A percentile compares a stretch with the other conserved stretches of the same genome.
phyloP scores from a whole-genome alignment of 1,139 yeast genomes.

The Candida smagusa region DNA sequence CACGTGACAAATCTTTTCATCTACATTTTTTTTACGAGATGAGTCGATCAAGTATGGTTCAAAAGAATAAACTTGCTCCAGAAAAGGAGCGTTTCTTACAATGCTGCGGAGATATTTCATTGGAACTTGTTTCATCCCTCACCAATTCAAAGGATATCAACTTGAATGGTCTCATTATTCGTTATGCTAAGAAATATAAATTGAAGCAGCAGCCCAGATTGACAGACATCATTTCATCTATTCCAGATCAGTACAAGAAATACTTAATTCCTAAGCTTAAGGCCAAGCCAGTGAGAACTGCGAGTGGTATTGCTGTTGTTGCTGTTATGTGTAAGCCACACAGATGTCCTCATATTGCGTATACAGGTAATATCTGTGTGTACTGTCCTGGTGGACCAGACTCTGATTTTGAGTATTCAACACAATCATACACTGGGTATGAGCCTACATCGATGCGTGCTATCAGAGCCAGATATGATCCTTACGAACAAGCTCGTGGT shows the following conservation, averaged over 20 bases:
- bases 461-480: conserved; percentile 94
- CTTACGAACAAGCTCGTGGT: conserved; percentile 98
- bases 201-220: conserved; percentile 89
- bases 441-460: conserved; percentile 99
- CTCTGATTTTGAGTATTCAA: conserved; percentile 94
- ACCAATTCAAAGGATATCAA: conserved; percentile 78
- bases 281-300: conserved; percentile 98
- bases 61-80: conserved; percentile 60
- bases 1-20: no score
- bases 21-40: no score
- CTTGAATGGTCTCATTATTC: conserved; percentile 81
- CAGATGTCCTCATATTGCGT: conserved; percentile 98
- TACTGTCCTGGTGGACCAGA: conserved; percentile 99
- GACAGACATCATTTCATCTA: conserved; percentile 91
- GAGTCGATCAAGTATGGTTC: conserved; percentile 1
- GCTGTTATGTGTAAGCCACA: conserved; percentile 99
- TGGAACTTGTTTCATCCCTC: conserved; percentile 79
- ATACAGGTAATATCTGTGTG: conserved; percentile 97
- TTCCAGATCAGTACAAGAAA: conserved; percentile 94
- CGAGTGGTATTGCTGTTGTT: conserved; percentile 97
- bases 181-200: conserved; percentile 86
- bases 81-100: conserved; percentile 91
- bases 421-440: conserved; percentile 97
- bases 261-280: conserved; percentile 87
- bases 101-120: conserved; percentile 89